Conservation (phyloP, 179 eudicot species). For the Drosera spatulata region DNA sequence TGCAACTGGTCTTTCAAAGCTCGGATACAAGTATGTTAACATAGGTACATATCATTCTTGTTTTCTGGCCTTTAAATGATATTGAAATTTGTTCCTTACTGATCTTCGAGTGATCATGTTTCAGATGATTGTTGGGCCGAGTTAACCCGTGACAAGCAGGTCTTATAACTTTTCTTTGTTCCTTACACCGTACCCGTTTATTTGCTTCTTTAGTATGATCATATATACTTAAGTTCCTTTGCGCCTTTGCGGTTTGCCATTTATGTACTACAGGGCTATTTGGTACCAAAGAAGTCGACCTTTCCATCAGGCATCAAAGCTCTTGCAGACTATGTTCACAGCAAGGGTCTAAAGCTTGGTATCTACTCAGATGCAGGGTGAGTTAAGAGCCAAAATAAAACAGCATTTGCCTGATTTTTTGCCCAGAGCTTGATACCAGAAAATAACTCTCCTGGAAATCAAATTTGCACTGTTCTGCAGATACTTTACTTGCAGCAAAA, state of each 20-base stretch:
- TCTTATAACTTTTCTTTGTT: neutral
- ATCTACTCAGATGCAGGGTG: slow-evolving; percentile 95
- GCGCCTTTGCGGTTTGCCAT: too few relatives aligned
- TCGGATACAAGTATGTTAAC: slow-evolving; percentile 73
- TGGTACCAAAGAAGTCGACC: slow-evolving; percentile 54
- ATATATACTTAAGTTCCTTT: neutral
- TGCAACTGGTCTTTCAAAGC: slow-evolving; percentile 70
- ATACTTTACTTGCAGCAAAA: slow-evolving; percentile 35
- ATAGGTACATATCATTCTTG: slow-evolving; percentile 38
- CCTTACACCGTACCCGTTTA: neutral
- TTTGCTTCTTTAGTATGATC: neutral
- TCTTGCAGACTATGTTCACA: slow-evolving; percentile 79
- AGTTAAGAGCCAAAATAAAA: neutral
- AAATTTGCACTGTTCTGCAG: neutral
- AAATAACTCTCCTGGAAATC: neutral
- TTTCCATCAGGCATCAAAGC: slow-evolving; percentile 91
- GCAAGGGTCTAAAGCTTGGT: slow-evolving; percentile 86
- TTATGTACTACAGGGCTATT: slow-evolving; percentile 46
- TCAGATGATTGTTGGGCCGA: slow-evolving; percentile 99
- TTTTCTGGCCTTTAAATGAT: neutral
- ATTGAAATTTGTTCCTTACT: neutral
- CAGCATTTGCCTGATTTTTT: too few relatives aligned
- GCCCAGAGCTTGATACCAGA: too few relatives aligned
- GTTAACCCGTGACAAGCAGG: slow-evolving; percentile 43
- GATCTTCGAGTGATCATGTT: neutral